Evolutionary conservation across 148 eudicot species (phyloP), one percentile per base, ranked within the genome.

Genomic region (Nepenthes gracilis): DNA sequence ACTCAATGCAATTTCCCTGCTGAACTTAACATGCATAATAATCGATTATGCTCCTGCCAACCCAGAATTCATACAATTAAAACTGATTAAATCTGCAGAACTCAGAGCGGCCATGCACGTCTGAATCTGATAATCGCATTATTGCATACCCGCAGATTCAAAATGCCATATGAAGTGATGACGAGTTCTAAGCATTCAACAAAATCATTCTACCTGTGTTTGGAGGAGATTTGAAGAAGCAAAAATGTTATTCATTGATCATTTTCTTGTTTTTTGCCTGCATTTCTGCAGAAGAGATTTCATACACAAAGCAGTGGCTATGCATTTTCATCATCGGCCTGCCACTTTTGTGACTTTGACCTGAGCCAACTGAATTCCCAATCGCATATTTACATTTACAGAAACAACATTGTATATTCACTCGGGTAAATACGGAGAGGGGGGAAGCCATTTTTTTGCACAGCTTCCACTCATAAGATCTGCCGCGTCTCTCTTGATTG

Each of bases 321-420:
- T 76, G 81, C 88, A 78, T 65, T 71, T 23, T 75, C 63, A 74
- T 62, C 69, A 58, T 70, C 49, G 93, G 96, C 97, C 97, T 73
- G 97, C 81, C 96, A 87, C 93, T 85, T 75, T 61, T 78, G 86
- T 81, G 87, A 83, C 96, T 87, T 87, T 64, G 96, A 85, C 96
- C 92, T 65, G 63, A 67, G 36, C 79, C 82, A 68, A 74, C 73
- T 59, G 58, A 69, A n/a, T 5, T 49, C 75, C 36, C 64, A 63
- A 64, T 70, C 70, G 74, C 72, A 80, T 84, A 88, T 89, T 76
- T 88, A 93, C 98, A 93, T 52, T 64, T 75, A 77, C 85, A 82
- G 77, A 77, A 83, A 50, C 78, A 80, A 75, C 80, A 77, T 70
- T 67, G 67, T 75, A 81, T 86, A 82, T 82, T 73, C 88, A 84